phyloP scores from a whole-genome alignment of 257 asterid genomes.

The Verbascum thapsus region DNA sequence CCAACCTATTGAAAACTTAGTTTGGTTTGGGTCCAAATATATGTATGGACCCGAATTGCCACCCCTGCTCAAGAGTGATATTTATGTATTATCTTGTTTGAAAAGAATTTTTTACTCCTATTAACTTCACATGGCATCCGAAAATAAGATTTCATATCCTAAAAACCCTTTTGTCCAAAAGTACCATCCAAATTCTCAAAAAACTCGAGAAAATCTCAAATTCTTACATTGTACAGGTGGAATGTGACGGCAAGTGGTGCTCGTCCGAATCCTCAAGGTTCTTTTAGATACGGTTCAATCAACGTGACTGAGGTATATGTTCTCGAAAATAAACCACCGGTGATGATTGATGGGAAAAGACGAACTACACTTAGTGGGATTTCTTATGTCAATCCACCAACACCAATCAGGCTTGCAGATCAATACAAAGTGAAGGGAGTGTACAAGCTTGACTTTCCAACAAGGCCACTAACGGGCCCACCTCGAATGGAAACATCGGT shows the following conservation, averaged over 20 bases:
- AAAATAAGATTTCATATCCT: too few species aligned
- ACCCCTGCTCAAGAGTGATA: too few species aligned
- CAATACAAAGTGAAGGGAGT: conserved; percentile 68
- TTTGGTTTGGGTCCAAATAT: too few species aligned
- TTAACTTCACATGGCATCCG: too few species aligned
- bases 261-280: conserved; percentile 98
- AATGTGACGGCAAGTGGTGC: conserved; percentile 98
- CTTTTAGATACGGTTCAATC: conserved; percentile 92
- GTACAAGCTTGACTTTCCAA: conserved; percentile 88
- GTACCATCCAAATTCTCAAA: too few species aligned
- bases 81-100: too few species aligned
- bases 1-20: too few species aligned
- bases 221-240: conserved; percentile 60
- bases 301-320: conserved; percentile 92
- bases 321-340: conserved; percentile 71
- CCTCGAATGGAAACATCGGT: conserved; percentile 71
- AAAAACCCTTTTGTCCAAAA: too few species aligned
- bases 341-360: conserved; percentile 57
- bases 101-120: too few species aligned
- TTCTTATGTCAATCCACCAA: conserved; percentile 75
- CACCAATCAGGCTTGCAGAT: conserved; percentile 95
- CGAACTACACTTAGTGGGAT: conserved; percentile 78
- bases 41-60: too few species aligned
- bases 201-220: too few species aligned
- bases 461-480: conserved; percentile 72